A percentile compares a stretch with the other conserved stretches of the same genome.
These are phyloP conservation scores for Aethionema arabicum DNA, from an alignment of 345 rosid species.

Conservation along the genomic window DNA sequence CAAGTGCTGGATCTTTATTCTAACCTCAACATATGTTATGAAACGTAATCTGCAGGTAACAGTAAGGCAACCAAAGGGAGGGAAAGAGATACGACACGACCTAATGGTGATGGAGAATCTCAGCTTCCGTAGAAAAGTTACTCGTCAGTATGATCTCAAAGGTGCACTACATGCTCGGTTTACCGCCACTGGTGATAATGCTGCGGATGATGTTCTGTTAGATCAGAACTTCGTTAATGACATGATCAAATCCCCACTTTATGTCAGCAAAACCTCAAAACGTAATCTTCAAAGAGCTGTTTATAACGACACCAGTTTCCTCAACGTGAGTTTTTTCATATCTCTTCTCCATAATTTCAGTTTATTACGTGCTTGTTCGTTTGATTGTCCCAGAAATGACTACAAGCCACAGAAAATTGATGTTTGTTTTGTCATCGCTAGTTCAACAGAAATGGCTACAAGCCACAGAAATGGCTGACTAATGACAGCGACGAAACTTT, in stretches of 20 bases:
- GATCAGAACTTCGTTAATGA: slow-evolving; percentile 95
- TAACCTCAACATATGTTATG: too few species aligned
- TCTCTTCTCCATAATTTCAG: neutral
- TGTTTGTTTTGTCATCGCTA: too few species aligned
- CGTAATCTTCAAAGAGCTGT: slow-evolving; percentile 76
- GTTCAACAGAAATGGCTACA: too few species aligned
- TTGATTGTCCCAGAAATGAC: too few species aligned
- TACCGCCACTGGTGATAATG: slow-evolving; percentile 49
- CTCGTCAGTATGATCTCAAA: slow-evolving; percentile 92
- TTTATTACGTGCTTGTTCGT: too few species aligned
- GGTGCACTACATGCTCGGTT: slow-evolving; percentile 82
- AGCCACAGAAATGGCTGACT: too few species aligned
- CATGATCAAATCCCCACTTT: slow-evolving; percentile 89
- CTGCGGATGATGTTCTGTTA: slow-evolving; percentile 73
- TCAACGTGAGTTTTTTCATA: slow-evolving; percentile 57
- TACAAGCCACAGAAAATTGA: too few species aligned
- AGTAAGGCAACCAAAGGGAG: slow-evolving; percentile 66
- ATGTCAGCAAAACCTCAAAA: slow-evolving; percentile 75
- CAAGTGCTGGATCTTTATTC: too few species aligned
- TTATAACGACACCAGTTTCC: slow-evolving; percentile 93
- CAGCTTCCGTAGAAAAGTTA: slow-evolving; percentile 60
- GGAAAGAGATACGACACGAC: slow-evolving; percentile 82
- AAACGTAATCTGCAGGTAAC: slow-evolving; percentile 60
- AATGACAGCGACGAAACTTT: too few species aligned
- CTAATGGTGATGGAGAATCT: slow-evolving; percentile 99